phyloP scores from a whole-genome alignment of 1,139 yeast genomes.

The Zygoascus hellenicus region DNA sequence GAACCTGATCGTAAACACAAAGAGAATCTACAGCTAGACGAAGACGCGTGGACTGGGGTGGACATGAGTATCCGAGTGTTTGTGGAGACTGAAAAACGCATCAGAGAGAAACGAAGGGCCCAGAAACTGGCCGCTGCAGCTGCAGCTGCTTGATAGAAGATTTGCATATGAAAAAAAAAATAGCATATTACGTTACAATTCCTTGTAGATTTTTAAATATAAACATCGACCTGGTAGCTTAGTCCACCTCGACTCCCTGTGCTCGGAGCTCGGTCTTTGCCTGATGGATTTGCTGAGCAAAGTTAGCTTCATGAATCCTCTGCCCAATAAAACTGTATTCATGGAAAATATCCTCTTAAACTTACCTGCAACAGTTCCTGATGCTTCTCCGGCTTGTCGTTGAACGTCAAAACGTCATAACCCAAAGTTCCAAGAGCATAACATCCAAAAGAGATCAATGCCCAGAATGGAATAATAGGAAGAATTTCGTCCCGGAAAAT shows the following conservation, averaged over 20 bases:
- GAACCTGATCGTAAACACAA: conserved; percentile 44
- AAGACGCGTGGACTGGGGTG: conserved; percentile 58
- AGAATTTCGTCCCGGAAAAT: conserved; percentile 49
- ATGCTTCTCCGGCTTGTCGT: conserved; percentile 68
- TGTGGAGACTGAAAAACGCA: conserved; percentile 70
- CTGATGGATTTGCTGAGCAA: conserved; percentile 50
- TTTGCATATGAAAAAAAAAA: no score
- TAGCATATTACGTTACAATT: no score
- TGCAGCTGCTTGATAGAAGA: conserved; percentile 2
- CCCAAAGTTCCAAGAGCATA: conserved; percentile 70
- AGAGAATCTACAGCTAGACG: conserved; percentile 26
- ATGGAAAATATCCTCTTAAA: background rate
- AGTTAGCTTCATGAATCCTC: background rate
- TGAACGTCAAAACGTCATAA: conserved; percentile 63
- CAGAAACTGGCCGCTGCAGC: background rate
- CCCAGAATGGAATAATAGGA: conserved; percentile 71
- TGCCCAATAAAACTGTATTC: no score
- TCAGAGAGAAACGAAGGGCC: conserved; percentile 39
- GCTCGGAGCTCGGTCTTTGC: conserved; percentile 56
- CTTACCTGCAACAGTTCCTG: conserved; percentile 47
- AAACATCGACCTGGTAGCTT: conserved; percentile 12
- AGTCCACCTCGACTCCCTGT: conserved; percentile 53
- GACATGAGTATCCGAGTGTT: conserved; percentile 76
- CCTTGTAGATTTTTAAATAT: background rate
- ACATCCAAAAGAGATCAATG: conserved; percentile 61